Evolutionary conservation across 495 filamentous ascomycete genomes (phyloP).

Genomic region (Hypomontagnella monticulosa): DNA sequence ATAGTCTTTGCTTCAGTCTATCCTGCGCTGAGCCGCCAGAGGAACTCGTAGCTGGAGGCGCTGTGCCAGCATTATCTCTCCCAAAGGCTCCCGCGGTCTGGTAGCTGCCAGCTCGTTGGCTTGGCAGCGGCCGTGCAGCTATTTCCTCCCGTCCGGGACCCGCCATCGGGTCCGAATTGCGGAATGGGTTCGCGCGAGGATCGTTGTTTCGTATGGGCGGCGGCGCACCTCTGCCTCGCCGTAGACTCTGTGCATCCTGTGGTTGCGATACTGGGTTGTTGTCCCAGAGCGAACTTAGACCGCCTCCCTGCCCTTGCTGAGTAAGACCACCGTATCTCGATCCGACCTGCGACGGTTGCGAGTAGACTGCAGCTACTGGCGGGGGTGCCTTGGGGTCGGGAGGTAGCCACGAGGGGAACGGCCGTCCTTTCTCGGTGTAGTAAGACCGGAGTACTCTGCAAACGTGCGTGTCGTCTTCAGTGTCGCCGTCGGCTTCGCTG

Average conservation of each 20-base stretch:
- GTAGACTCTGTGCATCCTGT: constrained; percentile 64
- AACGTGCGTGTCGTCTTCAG: constrained; percentile 93
- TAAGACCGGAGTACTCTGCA: constrained; percentile 94
- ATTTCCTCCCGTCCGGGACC: constrained; percentile 45
- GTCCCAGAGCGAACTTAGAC: constrained; percentile 86
- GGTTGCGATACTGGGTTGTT: constrained; percentile 56
- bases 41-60: constrained; percentile 45
- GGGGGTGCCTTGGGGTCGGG: constrained; percentile 80
- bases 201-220: constrained; percentile 40
- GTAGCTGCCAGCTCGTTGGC: constrained; percentile 77
- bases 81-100: constrained; percentile 58
- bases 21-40: constrained; percentile 56
- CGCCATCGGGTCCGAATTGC: constrained; percentile 50
- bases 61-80: constrained; percentile 43
- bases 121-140: constrained; percentile 69
- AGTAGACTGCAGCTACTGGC: constrained; percentile 60
- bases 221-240: constrained; percentile 54
- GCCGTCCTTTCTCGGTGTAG: constrained; percentile 86
- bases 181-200: constrained; percentile 42
- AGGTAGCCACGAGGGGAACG: constrained; percentile 89
- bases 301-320: constrained; percentile 47
- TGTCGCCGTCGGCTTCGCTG: constrained; percentile 87
- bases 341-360: constrained; percentile 60
- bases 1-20: constrained; percentile 60
- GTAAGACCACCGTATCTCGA: constrained; percentile 60